Conservation (phyloP, 768 basidiomycete species). For the Trametes sanguinea region DNA sequence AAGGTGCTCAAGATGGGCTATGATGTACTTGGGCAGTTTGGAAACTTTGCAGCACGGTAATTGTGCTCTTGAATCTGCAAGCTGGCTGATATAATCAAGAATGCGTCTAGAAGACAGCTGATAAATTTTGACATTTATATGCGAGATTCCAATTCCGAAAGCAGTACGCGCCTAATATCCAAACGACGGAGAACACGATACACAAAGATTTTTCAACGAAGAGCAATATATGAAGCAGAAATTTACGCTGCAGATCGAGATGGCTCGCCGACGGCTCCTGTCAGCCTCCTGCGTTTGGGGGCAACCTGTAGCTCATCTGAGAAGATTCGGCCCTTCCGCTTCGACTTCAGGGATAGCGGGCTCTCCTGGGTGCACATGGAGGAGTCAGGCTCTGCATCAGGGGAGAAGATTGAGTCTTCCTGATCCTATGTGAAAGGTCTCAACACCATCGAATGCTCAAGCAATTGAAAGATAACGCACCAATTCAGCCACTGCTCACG, state of each 20-base stretch:
- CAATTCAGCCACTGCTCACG: not conserved
- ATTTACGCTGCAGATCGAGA: not conserved
- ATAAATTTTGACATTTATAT: too few relatives aligned
- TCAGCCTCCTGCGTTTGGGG: slow-evolving; percentile 18
- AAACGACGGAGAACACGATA: too few relatives aligned
- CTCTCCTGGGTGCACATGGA: slow-evolving; percentile 16
- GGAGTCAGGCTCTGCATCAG: not conserved
- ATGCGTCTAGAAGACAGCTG: too few relatives aligned
- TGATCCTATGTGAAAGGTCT: not conserved
- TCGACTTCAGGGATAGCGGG: slow-evolving; percentile 23
- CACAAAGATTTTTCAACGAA: not conserved
- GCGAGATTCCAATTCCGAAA: too few relatives aligned
- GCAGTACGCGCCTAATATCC: too few relatives aligned
- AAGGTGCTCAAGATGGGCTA: too few relatives aligned
- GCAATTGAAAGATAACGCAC: not conserved
- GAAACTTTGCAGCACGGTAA: too few relatives aligned
- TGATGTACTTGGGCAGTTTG: too few relatives aligned
- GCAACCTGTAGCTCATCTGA: slow-evolving; percentile 12
- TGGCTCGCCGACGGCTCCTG: not conserved
- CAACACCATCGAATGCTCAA: not conserved
- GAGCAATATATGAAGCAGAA: not conserved
- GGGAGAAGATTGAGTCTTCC: not conserved
- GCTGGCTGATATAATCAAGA: too few relatives aligned
- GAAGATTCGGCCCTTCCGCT: slow-evolving; percentile 27
- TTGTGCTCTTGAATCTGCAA: too few relatives aligned